phyloP scores from a whole-genome alignment of 1,284 basidiomycete genomes.

The Melampsora larici-populina region DNA sequence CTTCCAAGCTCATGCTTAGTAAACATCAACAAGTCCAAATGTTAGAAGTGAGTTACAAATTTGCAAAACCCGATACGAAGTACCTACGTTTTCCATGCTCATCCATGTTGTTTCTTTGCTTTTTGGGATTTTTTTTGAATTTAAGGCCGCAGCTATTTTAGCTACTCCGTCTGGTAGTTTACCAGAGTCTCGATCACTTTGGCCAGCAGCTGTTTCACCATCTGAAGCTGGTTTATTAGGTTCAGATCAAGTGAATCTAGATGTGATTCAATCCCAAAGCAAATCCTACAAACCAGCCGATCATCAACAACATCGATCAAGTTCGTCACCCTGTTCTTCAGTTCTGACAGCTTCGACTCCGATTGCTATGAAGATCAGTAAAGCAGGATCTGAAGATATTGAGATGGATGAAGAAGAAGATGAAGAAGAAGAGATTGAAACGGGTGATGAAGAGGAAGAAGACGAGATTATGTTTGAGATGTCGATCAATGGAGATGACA shows the following conservation, averaged over 20 bases:
- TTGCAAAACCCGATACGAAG: no score
- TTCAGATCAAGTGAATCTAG: slow-evolving; percentile 54
- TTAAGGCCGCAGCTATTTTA: slow-evolving; percentile 79
- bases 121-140: neutral
- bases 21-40: slow-evolving; percentile 98
- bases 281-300: neutral
- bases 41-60: slow-evolving; percentile 62
- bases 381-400: neutral
- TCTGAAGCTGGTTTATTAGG: slow-evolving; percentile 56
- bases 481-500: slow-evolving; percentile 36
- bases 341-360: neutral
- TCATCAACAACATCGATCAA: slow-evolving; percentile 4
- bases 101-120: neutral
- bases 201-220: slow-evolving; percentile 60
- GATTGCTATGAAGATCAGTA: neutral
- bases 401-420: slow-evolving; percentile 10
- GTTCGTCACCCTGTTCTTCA: neutral
- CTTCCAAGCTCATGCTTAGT: slow-evolving; percentile 84
- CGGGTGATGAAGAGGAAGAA: slow-evolving; percentile 11
- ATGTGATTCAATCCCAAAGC: slow-evolving; percentile 30
- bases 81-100: no score
- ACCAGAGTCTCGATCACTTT: slow-evolving; percentile 71
- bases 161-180: slow-evolving; percentile 62
- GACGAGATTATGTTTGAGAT: slow-evolving; percentile 28
- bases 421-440: neutral